Evolutionary conservation across 140 eudicot genomes (phyloP), one percentile per base, ranked within the genome.

Genomic region (Anethum foeniculum): DNA sequence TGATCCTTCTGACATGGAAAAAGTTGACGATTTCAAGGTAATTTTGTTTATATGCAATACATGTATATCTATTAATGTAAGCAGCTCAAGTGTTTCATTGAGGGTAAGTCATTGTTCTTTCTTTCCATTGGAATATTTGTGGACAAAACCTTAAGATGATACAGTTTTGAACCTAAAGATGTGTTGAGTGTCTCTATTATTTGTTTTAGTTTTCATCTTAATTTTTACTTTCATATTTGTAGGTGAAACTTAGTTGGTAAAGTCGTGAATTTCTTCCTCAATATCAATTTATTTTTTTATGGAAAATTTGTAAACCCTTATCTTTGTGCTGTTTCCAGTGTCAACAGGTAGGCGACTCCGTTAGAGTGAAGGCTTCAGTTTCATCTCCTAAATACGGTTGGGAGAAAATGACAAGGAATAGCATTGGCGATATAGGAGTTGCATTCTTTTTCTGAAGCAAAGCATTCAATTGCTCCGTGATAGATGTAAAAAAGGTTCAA

Each of bases 1-100:
- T 76, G 99, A 95, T 86, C 93, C 99, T 44, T 90, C 99, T 54
- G 99, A 95, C 90, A 92, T 95, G 97, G 97, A 95, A 84, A 95
- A 95, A 85, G 86, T 95, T 87, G 99, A 92, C 80, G 94, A 95
- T 83, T 90, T 95, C 80, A 90, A 95, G 99, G 99, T 95, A 94
- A 83, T 56, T 5, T 38, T 11, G n/a, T 65, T 9, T 16, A 36
- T 23, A 34, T 69, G 16, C 75, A 69, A n/a, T 69, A 39, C 6
- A 34, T 30, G 21, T 15, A 41, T 41, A 41, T 41, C 8, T 41
- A 0, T 41, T 5, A 41, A 41, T 2, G 44, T 2, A 41, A 1
- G 4, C 44, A 5, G 6, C 46, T 41, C 43, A 23, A 69, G 38
- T 69, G 25, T 30, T 6, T 36, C 8, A 69, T 41, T 41, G 46